These are phyloP conservation scores for Kitagawia praeruptora DNA, from an alignment of 129 eudicot species.

Conservation along the genomic window DNA sequence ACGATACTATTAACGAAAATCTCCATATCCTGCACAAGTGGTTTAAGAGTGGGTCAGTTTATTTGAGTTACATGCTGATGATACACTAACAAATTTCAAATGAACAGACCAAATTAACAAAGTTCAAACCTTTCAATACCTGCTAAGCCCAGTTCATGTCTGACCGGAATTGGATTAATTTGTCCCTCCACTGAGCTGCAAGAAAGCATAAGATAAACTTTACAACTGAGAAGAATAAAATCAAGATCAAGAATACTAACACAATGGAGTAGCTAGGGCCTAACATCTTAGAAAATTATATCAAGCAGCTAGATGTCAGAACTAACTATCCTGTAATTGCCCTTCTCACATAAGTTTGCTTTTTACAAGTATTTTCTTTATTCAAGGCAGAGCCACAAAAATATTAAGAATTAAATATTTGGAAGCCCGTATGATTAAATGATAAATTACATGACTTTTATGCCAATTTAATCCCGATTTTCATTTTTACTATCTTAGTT, in stretches of 20 bases:
- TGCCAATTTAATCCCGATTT: background rate
- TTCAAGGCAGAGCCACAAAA: background rate
- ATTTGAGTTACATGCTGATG: background rate
- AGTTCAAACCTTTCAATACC: slow-evolving; percentile 16
- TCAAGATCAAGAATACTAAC: background rate
- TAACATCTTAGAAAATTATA: background rate
- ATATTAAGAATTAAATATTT: background rate
- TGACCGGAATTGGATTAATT: slow-evolving; percentile 65
- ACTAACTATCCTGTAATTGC: background rate
- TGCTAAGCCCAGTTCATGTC: slow-evolving; percentile 29
- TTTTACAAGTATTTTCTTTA: background rate
- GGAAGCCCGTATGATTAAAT: background rate
- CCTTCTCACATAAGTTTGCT: background rate
- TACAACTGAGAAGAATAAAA: background rate
- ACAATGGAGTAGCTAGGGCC: background rate
- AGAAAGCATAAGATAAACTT: slow-evolving; percentile 8
- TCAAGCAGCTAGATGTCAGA: background rate
- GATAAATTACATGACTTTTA: background rate
- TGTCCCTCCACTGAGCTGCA: slow-evolving; percentile 81
- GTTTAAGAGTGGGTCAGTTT: background rate
- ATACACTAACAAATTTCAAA: background rate
- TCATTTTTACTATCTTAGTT: background rate
- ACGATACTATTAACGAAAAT: slow-evolving; percentile 7
- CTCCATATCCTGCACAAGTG: background rate
- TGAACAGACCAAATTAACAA: background rate